phyloP scores from a whole-genome alignment of 2,329 filamentous ascomycete species.

The Trichoderma pleuroti region DNA sequence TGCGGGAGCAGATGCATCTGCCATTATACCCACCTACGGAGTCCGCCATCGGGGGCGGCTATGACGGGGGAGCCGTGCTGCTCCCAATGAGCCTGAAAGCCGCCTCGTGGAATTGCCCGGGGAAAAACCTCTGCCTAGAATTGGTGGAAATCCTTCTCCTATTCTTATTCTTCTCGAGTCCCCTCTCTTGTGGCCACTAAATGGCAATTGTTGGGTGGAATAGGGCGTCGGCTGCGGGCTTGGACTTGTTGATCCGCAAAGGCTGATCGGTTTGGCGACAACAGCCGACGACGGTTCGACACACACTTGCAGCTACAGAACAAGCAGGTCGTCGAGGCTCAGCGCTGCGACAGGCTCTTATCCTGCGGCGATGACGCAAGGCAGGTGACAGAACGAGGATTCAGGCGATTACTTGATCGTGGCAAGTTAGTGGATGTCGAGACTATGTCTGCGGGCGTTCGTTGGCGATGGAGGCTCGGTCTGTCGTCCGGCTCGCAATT shows the following conservation, averaged over 20 bases:
- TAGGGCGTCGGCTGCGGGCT: not conserved
- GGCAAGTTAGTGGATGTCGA: not conserved
- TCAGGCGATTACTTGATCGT: not conserved
- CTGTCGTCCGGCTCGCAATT: conserved; percentile 15
- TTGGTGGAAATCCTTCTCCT: not conserved
- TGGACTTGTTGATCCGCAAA: not conserved
- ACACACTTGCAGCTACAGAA: not conserved
- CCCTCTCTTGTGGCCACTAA: not conserved
- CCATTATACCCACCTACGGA: conserved; percentile 35
- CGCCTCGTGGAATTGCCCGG: not conserved
- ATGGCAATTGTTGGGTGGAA: not conserved
- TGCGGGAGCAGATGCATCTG: conserved; percentile 3
- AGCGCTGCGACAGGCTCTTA: not conserved
- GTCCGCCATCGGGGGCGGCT: conserved; percentile 34
- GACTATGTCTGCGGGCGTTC: conserved; percentile 3
- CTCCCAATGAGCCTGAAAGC: conserved; percentile 6
- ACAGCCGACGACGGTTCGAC: not conserved
- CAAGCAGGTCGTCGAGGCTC: not conserved
- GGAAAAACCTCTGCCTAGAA: not conserved
- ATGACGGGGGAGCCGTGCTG: conserved; percentile 10
- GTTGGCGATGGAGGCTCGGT: conserved; percentile 8
- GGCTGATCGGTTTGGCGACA: not conserved
- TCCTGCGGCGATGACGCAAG: not conserved
- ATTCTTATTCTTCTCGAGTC: not conserved
- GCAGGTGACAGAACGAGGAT: not conserved